Evolutionary conservation across 208 protist genomes (phyloP).

Genomic region (Leishmania amazonensis): DNA sequence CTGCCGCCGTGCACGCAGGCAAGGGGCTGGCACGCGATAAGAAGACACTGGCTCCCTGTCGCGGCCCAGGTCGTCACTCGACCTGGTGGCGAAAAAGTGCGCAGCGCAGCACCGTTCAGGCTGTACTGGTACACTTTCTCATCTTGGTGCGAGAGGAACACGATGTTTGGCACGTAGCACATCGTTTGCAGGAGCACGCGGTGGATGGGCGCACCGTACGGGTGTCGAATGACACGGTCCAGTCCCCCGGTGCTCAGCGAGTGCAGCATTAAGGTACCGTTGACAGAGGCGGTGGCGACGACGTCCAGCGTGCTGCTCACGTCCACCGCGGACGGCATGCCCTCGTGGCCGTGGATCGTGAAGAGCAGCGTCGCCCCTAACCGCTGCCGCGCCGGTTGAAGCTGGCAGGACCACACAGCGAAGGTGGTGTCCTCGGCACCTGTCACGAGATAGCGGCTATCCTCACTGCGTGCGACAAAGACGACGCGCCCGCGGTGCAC

Average conservation of each 20-base stretch:
- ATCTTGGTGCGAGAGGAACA: constrained; percentile 76
- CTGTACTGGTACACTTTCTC: constrained; percentile 79
- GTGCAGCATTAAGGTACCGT: constrained; percentile 86
- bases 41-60: constrained; percentile 70
- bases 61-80: constrained; percentile 67
- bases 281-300: constrained; percentile 80
- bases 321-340: constrained; percentile 74
- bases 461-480: constrained; percentile 60
- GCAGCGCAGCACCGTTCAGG: constrained; percentile 78
- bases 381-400: constrained; percentile 36
- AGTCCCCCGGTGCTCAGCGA: constrained; percentile 62
- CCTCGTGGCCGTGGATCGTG: constrained; percentile 86
- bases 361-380: constrained; percentile 71
- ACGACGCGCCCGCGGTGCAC: constrained; percentile 80
- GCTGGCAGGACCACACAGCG: constrained; percentile 80
- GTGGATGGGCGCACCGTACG: constrained; percentile 62
- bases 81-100: constrained; percentile 58
- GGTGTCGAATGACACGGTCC: constrained; percentile 79
- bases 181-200: constrained; percentile 70
- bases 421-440: constrained; percentile 92
- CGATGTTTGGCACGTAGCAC: constrained; percentile 87
- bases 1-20: not conserved
- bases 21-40: constrained; percentile 50
- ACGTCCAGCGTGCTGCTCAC: constrained; percentile 74
- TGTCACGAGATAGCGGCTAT: constrained; percentile 84